phyloP scores from a whole-genome alignment of 371 early-diverging fungal genomes.

The Apophysomyces ossiformis region DNA sequence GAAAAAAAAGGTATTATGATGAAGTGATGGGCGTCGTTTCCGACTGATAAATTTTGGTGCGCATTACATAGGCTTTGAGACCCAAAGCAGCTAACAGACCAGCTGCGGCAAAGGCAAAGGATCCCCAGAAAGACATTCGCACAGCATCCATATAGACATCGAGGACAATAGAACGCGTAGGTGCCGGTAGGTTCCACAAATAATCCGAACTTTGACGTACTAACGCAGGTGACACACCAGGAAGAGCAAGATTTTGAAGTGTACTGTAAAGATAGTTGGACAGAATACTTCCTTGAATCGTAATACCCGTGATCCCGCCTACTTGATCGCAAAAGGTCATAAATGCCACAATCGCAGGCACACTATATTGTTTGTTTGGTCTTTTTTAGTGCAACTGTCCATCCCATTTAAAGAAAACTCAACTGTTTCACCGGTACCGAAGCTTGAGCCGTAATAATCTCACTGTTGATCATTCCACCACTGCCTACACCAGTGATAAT shows the following conservation, averaged over 20 bases:
- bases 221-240: constrained; percentile 24
- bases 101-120: constrained; percentile 35
- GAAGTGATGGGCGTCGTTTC: not conserved
- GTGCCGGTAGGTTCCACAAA: constrained; percentile 31
- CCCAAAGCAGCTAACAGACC: constrained; percentile 33
- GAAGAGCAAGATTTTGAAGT: constrained; percentile 20
- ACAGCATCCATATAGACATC: constrained; percentile 40
- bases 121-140: constrained; percentile 39
- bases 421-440: constrained; percentile 45
- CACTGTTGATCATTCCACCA: constrained; percentile 66
- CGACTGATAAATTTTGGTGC: constrained; percentile 16
- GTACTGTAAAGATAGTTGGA: constrained; percentile 30
- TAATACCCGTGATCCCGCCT: constrained; percentile 51
- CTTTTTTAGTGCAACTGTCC: not conserved
- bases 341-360: constrained; percentile 42
- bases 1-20: not conserved
- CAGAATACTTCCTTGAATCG: constrained; percentile 37
- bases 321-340: constrained; percentile 53
- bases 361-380: constrained; percentile 20
- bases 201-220: constrained; percentile 43
- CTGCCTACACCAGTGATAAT: constrained; percentile 67
- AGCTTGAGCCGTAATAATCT: constrained; percentile 50
- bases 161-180: constrained; percentile 27
- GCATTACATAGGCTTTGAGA: constrained; percentile 39
- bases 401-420: constrained; percentile 9